Base-by-base conservation (phyloP, 176 grass and related monocot species). In the Phoenix roebelenii region DNA sequence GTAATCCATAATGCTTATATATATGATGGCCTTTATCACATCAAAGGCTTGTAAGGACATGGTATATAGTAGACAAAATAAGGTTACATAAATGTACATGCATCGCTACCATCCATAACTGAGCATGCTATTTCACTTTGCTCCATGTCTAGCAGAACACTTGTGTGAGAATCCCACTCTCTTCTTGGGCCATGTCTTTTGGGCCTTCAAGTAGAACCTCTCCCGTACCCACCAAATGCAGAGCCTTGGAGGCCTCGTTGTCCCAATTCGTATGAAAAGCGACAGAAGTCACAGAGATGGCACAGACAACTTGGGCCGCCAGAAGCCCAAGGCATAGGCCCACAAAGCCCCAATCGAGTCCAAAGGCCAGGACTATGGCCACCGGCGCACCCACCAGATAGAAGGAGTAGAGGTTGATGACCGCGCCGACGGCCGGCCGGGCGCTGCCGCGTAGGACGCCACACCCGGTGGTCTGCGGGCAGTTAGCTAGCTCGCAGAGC, bases 401-500 rank as follows among this genome's bases (percentile, higher is more conserved):
- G 70, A 72, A 72, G 22, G 58, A 25, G 39, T 35, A 51, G 22
- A 72, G 25, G 25, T 72, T 72, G 17, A 72, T 63, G 50, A 15
- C 59, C 4, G 70, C 70, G 15, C 19, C 59, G 4, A 54, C 49
- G 22, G 48, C 50, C 25, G 69, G 58, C 25, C 57, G 58, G 2
- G 69, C 69, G 25, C 24, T 62, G 16, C 69, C 69, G 0, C 69
- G 69, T 4, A 72, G 69, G 49, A 72, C 69, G 5, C 70, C 70
- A 28, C 70, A 72, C 15, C 59, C 70, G 0, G 70, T 63, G 25
- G 70, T 72, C 58, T 72, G 70, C 26, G 70, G 69, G 59, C 58
- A 72, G 24, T 72, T 72, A 1, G 50, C 59, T 3, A 72, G 70
- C 65, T 68, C 65, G 51, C 65, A 68, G 25, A 68, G n/a, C 12